These are phyloP conservation scores for Proliferodiscus dingleyae DNA, from an alignment of 2,329 filamentous ascomycete genomes.

Conservation along the genomic window DNA sequence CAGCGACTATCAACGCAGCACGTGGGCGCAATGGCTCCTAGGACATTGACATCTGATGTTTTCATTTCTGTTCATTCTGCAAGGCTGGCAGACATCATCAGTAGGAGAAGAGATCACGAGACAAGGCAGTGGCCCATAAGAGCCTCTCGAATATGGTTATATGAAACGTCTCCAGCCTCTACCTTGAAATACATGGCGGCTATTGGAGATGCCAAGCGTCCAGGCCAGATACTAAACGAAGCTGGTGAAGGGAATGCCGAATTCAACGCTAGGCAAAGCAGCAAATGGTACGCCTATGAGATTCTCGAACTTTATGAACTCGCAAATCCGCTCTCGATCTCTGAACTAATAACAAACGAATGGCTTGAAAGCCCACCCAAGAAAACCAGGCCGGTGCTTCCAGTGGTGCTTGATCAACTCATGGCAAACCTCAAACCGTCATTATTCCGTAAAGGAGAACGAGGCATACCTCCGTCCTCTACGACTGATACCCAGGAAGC, in stretches of 20 bases:
- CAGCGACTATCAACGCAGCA: slow-evolving; percentile 49
- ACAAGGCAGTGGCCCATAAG: slow-evolving; percentile 53
- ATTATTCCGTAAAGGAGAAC: slow-evolving; percentile 34
- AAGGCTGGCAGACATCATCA: slow-evolving; percentile 44
- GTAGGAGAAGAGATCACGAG: slow-evolving; percentile 49
- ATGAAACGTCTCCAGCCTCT: slow-evolving; percentile 42
- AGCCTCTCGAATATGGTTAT: slow-evolving; percentile 60
- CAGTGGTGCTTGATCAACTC: slow-evolving; percentile 52
- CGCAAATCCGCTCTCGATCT: slow-evolving; percentile 51
- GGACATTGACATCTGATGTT: slow-evolving; percentile 48
- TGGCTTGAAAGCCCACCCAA: slow-evolving; percentile 48
- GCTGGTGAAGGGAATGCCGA: slow-evolving; percentile 47
- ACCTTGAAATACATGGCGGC: slow-evolving; percentile 56
- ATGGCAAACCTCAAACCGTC: slow-evolving; percentile 53
- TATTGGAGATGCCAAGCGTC: slow-evolving; percentile 42
- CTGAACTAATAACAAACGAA: slow-evolving; percentile 48
- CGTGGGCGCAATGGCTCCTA: slow-evolving; percentile 44
- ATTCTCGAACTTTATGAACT: slow-evolving; percentile 56
- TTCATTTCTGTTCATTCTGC: slow-evolving; percentile 46
- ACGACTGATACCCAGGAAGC: slow-evolving; percentile 29
- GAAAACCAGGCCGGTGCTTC: slow-evolving; percentile 50
- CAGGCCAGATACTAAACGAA: slow-evolving; percentile 42
- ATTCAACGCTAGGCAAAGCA: slow-evolving; percentile 29
- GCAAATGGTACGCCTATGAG: slow-evolving; percentile 41
- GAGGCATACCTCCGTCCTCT: slow-evolving; percentile 14